Percentiles rank a stretch among this genome's conserved stretches.
phyloP scores from a whole-genome alignment of 2,329 filamentous ascomycete genomes.

The Madurella mycetomatis region DNA sequence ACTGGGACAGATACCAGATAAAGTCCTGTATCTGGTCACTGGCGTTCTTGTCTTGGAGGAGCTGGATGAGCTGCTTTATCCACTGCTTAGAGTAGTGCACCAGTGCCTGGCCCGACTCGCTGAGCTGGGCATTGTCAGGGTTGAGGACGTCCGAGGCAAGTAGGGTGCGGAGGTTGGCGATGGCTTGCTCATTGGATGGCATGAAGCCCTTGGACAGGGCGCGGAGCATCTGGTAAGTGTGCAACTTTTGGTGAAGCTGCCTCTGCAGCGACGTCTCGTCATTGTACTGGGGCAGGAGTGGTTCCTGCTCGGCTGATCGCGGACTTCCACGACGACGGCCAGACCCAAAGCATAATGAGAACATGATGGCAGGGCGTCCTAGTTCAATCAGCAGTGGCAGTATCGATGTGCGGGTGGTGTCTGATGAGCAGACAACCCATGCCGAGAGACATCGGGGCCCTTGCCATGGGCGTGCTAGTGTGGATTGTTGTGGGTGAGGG shows the following conservation, averaged over 20 bases:
- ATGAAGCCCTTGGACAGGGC: constrained; percentile 81
- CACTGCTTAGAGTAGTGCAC: constrained; percentile 68
- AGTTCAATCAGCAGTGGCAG: neutral
- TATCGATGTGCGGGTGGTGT: no score
- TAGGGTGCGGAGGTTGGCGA: constrained; percentile 73
- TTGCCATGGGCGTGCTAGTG: no score
- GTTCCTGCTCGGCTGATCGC: constrained; percentile 61
- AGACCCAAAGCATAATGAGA: constrained; percentile 56
- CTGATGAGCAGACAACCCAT: no score
- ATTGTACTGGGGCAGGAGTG: constrained; percentile 75
- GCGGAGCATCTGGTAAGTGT: constrained; percentile 86
- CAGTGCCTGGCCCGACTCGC: constrained; percentile 69
- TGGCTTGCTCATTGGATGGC: constrained; percentile 82
- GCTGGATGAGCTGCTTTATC: constrained; percentile 74
- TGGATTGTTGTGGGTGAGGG: neutral
- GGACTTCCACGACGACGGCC: constrained; percentile 43
- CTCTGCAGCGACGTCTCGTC: constrained; percentile 77
- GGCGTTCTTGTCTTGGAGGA: constrained; percentile 76
- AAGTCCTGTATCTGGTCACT: constrained; percentile 87
- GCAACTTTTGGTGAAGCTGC: constrained; percentile 80
- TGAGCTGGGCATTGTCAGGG: constrained; percentile 68
- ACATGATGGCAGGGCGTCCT: constrained; percentile 10
- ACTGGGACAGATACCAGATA: constrained; percentile 75
- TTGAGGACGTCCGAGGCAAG: constrained; percentile 76
- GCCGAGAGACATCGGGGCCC: no score